Base-by-base conservation (phyloP, 2,329 filamentous ascomycete genomes). In the Ceratocystis smalleyi region DNA sequence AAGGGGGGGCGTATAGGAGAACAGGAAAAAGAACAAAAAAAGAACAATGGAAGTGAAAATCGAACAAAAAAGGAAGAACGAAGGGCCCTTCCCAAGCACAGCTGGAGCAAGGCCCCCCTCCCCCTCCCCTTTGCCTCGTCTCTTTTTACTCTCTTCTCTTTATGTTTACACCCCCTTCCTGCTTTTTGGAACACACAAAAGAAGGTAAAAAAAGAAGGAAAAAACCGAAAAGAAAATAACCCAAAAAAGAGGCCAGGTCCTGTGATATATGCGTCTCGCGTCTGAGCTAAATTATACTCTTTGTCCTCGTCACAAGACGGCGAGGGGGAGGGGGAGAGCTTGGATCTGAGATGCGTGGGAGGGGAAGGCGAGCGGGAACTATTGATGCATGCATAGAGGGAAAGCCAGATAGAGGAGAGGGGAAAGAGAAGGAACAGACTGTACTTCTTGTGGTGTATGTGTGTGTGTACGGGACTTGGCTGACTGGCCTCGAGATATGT, bases 231-330 rank as follows among this genome's bases (percentile, higher is more conserved):
- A 35, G 32, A 35, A 35, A 35, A 35, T 12, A 35, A 10, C 2
- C 32, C 32, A 35, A 35, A 35, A 35, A 35, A 35, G 32, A 12
- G 7, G 32, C 32, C 17, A 30, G 51, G 27, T 57, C 51, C 51
- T 57, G 51, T 57, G 51, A 32, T 57, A 57, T 27, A 35, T 32
- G 27, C 17, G 51, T 57, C 27, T 57, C 24, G 27, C 7, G 51
- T 57, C 27, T 57, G 51, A 57, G 51, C 51, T 17, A 30, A 57
- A 57, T 57, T 57, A 5, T 35, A 32, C 51, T 57, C 51, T 57
- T 57, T 57, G 51, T 57, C 51, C 51, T 32, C 51, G 51, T 57
- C 51, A 57, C 51, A 51, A 51, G 47, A 49, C n/a, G n/a, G 17
- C n/a, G 17, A 22, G 45, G 45, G 45, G 19, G 19, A 24, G 47